Conservation (phyloP, 345 rosid genomes). For the Ceriops zippeliana region DNA sequence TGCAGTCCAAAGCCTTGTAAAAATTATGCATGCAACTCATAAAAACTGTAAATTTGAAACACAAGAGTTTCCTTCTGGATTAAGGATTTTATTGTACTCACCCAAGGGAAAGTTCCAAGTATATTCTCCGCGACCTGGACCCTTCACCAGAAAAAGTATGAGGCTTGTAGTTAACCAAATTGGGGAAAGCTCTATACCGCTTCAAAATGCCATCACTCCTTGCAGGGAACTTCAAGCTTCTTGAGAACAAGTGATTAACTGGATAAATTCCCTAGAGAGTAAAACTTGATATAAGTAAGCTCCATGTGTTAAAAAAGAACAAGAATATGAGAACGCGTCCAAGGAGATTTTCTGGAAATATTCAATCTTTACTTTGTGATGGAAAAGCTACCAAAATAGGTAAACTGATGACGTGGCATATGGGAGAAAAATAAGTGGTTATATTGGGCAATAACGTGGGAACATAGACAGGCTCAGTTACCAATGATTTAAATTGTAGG, state of each 20-base stretch:
- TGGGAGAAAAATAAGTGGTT: neutral
- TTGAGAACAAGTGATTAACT: constrained; percentile 56
- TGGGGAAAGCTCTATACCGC: constrained; percentile 53
- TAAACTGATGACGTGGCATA: neutral
- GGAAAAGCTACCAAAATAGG: neutral
- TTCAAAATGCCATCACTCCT: constrained; percentile 45
- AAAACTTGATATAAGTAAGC: neutral
- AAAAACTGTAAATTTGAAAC: neutral
- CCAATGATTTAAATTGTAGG: neutral
- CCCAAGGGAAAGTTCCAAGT: constrained; percentile 92
- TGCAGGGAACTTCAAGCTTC: constrained; percentile 76
- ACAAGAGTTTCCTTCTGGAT: neutral
- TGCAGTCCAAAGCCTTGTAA: neutral
- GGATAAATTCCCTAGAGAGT: constrained; percentile 69
- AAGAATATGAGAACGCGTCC: neutral
- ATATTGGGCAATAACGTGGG: too few relatives aligned
- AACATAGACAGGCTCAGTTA: neutral
- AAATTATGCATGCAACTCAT: neutral
- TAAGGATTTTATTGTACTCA: constrained; percentile 34
- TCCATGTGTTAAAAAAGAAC: neutral
- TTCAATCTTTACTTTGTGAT: neutral
- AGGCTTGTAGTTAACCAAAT: constrained; percentile 46
- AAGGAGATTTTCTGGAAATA: neutral
- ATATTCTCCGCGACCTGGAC: constrained; percentile 54
- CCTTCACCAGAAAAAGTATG: constrained; percentile 30